These are phyloP conservation scores for Ceratobasidium papillatum DNA, from an alignment of 1,284 basidiomycete species.

Conservation along the genomic window DNA sequence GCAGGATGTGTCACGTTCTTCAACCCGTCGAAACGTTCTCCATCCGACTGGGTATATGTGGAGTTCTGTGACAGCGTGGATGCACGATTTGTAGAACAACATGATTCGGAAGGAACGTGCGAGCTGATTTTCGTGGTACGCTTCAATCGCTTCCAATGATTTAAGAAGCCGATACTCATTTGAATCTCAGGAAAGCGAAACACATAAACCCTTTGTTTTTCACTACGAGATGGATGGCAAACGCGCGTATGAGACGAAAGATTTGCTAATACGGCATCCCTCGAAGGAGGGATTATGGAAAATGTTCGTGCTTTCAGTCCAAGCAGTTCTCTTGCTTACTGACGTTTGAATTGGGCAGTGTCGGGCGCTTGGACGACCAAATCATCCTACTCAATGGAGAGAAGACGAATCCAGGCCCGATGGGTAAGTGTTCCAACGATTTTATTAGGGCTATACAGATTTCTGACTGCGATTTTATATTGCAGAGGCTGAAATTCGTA, in stretches of 20 bases:
- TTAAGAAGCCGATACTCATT: neutral
- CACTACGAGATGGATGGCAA: constrained; percentile 38
- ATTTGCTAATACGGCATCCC: constrained; percentile 40
- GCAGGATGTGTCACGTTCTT: neutral
- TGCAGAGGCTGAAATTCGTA: constrained; percentile 49
- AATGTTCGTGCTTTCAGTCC: constrained; percentile 16
- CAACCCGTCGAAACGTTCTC: neutral
- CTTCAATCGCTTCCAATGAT: neutral
- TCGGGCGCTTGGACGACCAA: constrained; percentile 42
- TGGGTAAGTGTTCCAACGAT: constrained; percentile 51
- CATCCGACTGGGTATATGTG: constrained; percentile 35
- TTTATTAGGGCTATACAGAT: neutral
- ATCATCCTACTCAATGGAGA: constrained; percentile 43
- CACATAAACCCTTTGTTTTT: constrained; percentile 24
- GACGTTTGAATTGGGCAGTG: neutral
- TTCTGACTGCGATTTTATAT: neutral
- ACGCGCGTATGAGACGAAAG: constrained; percentile 36
- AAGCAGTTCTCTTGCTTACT: neutral
- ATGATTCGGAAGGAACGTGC: constrained; percentile 2
- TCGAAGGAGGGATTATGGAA: constrained; percentile 26
- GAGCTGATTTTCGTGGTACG: constrained; percentile 33
- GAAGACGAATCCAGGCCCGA: constrained; percentile 55
- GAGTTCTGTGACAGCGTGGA: neutral
- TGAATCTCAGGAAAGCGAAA: neutral
- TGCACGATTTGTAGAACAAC: neutral